These are phyloP conservation scores for Ascochyta pisi DNA, from an alignment of 2,329 filamentous ascomycete species.

Conservation along the genomic window DNA sequence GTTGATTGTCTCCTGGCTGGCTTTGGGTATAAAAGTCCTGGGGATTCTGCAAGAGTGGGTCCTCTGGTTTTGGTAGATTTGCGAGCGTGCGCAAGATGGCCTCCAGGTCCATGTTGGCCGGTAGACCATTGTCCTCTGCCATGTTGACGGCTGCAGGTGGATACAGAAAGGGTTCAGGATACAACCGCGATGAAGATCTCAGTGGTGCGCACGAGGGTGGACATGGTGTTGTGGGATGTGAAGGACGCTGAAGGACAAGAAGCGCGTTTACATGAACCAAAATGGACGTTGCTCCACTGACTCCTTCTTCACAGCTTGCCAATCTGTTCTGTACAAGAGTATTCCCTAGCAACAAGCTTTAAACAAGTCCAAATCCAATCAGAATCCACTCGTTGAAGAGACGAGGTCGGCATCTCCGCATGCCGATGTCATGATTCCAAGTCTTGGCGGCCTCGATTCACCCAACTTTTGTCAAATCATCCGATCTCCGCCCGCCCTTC, in stretches of 20 bases:
- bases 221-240: conserved; percentile 7
- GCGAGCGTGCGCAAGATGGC: conserved; percentile 46
- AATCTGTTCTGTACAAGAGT: not conserved
- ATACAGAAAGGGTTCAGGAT: not conserved
- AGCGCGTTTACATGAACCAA: not conserved
- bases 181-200: not conserved
- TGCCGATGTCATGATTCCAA: conserved; percentile 17
- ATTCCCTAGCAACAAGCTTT: not conserved
- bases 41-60: conserved; percentile 18
- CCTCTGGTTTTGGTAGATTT: conserved; percentile 31
- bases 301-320: not conserved
- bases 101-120: conserved; percentile 40
- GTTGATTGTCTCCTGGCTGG: conserved; percentile 6
- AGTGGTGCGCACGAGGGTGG: not conserved
- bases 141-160: conserved; percentile 25
- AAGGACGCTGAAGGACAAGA: not conserved
- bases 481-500: conserved; percentile 33
- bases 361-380: not conserved
- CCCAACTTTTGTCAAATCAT: conserved; percentile 46
- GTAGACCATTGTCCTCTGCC: conserved; percentile 32
- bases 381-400: not conserved
- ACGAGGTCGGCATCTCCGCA: conserved; percentile 10
- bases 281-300: not conserved
- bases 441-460: conserved; percentile 36
- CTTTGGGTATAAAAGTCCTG: conserved; percentile 9